Evolutionary conservation across 768 basidiomycete genomes (phyloP).

Genomic region (Lactarius psammicola): DNA sequence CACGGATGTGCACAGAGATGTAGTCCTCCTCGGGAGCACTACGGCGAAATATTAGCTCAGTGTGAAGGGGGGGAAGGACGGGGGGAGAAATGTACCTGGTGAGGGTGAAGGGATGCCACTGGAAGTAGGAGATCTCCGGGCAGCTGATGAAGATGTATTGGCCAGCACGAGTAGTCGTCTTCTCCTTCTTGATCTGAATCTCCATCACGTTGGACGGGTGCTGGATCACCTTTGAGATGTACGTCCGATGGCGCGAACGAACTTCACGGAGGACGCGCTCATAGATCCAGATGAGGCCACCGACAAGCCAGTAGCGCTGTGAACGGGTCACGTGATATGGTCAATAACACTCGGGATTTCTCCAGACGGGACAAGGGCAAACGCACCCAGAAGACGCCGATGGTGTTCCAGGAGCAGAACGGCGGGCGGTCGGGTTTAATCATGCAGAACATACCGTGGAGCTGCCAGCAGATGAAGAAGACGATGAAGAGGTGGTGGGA

Average conservation of each 20-base stretch:
- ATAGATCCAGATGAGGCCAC: constrained; percentile 78
- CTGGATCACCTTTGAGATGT: constrained; percentile 91
- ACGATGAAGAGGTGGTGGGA: constrained; percentile 84
- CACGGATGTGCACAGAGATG: constrained; percentile 89
- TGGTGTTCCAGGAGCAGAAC: constrained; percentile 77
- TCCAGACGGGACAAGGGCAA: background rate
- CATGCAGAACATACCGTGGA: constrained; percentile 98
- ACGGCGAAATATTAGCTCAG: constrained; percentile 3
- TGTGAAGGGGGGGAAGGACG: background rate
- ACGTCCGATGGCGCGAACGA: constrained; percentile 86
- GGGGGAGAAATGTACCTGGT: constrained; percentile 53
- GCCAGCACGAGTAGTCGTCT: constrained; percentile 75
- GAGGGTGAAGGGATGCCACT: constrained; percentile 97
- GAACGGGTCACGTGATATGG: constrained; percentile 13
- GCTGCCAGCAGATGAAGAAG: constrained; percentile 93
- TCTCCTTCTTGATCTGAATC: constrained; percentile 97
- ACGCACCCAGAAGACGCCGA: constrained; percentile 95
- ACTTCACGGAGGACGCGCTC: constrained; percentile 93
- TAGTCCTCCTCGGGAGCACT: constrained; percentile 96
- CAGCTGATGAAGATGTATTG: constrained; percentile 93
- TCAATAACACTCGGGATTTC: background rate
- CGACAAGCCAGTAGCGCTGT: constrained; percentile 87
- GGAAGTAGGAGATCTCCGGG: constrained; percentile 91
- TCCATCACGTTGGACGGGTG: constrained; percentile 95
- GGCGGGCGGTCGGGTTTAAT: constrained; percentile 88